phyloP scores from a whole-genome alignment of 306 rosid genomes.

The Fragaria nilgerrensis region DNA sequence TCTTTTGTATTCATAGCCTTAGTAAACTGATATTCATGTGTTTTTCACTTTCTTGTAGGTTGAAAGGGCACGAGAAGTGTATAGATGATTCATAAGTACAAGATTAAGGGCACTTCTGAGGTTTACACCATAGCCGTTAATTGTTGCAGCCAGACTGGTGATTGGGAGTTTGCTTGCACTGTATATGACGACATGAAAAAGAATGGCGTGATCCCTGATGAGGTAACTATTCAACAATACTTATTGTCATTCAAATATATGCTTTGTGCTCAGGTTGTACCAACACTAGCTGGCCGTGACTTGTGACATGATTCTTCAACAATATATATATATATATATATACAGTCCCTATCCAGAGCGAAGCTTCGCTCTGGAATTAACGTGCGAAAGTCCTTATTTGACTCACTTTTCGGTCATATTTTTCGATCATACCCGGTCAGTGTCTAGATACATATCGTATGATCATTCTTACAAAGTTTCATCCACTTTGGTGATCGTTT shows the following conservation, averaged over 20 bases:
- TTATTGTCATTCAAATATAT: background rate
- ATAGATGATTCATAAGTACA: slow-evolving; percentile 67
- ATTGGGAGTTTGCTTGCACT: slow-evolving; percentile 76
- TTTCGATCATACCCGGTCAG: no score
- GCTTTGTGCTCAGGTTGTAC: background rate
- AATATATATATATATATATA: background rate
- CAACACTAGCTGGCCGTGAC: background rate
- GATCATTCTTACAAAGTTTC: no score
- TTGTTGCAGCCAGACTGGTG: slow-evolving; percentile 84
- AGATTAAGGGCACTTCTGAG: slow-evolving; percentile 81
- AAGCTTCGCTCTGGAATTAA: no score
- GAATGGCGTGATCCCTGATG: slow-evolving; percentile 82
- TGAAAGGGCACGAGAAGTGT: slow-evolving; percentile 81
- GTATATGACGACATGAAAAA: slow-evolving; percentile 71
- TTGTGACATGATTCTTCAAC: background rate
- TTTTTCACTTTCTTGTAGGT: slow-evolving; percentile 43
- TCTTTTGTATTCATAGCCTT: slow-evolving; percentile 11
- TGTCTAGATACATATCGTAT: no score
- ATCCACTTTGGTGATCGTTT: no score
- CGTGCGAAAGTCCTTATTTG: no score
- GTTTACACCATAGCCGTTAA: slow-evolving; percentile 93
- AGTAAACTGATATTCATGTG: background rate
- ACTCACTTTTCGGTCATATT: no score
- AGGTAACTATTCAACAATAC: slow-evolving; percentile 42
- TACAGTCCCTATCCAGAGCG: no score